Conservation (phyloP, 2,329 filamentous ascomycete species). For the Fusarium camptoceras region DNA sequence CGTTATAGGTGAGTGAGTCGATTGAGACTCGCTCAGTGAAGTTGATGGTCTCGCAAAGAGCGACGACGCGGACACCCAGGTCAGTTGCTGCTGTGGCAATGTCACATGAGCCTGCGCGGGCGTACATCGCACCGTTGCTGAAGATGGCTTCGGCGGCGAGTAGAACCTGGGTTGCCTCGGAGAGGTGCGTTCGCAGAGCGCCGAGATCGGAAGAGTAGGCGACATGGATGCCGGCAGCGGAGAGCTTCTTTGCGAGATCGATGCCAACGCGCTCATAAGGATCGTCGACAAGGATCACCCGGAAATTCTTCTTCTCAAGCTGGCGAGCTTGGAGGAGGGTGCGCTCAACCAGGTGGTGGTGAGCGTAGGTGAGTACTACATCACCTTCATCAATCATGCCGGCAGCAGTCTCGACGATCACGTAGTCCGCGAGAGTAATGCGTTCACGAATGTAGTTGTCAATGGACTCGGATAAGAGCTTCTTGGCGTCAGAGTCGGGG, state of each 20-base stretch:
- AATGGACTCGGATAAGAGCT: slow-evolving; percentile 80
- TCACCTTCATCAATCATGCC: slow-evolving; percentile 83
- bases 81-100: slow-evolving; percentile 86
- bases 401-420: slow-evolving; percentile 82
- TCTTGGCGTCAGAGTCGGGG: slow-evolving; percentile 84
- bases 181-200: slow-evolving; percentile 79
- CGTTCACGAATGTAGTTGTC: slow-evolving; percentile 92
- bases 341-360: slow-evolving; percentile 86
- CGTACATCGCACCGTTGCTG: slow-evolving; percentile 92
- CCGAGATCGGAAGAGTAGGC: slow-evolving; percentile 83
- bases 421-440: slow-evolving; percentile 85
- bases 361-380: slow-evolving; percentile 86
- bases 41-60: slow-evolving; percentile 94
- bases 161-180: slow-evolving; percentile 76
- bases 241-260: slow-evolving; percentile 75
- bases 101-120: slow-evolving; percentile 85
- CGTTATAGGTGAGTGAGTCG: slow-evolving; percentile 94
- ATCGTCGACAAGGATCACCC: slow-evolving; percentile 85
- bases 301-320: slow-evolving; percentile 75
- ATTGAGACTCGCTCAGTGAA: slow-evolving; percentile 87
- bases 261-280: slow-evolving; percentile 65
- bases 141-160: slow-evolving; percentile 96
- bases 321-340: slow-evolving; percentile 79
- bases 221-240: slow-evolving; percentile 76
- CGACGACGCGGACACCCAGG: slow-evolving; percentile 82